phyloP scores from a whole-genome alignment of 768 basidiomycete species.

The Auriscalpium vulgare region DNA sequence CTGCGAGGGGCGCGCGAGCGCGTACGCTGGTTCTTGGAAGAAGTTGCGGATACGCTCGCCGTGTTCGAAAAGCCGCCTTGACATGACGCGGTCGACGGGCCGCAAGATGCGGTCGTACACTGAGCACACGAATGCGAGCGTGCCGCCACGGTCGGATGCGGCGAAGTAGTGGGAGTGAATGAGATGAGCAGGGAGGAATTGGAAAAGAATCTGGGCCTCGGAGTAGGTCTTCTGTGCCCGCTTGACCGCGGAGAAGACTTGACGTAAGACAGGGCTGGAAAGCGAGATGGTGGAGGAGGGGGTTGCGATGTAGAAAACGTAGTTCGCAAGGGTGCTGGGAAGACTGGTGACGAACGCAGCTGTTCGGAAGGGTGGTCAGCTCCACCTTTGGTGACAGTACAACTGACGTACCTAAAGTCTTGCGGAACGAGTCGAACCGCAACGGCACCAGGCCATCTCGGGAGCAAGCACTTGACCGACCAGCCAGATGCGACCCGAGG shows the following conservation, averaged over 20 bases:
- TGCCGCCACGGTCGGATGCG: constrained; percentile 30
- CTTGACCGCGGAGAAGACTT: constrained; percentile 56
- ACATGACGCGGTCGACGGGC: constrained; percentile 52
- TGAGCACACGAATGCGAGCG: constrained; percentile 48
- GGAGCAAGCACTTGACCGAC: constrained; percentile 36
- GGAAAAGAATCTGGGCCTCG: constrained; percentile 49
- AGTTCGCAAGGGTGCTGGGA: constrained; percentile 27
- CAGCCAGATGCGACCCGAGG: constrained; percentile 49
- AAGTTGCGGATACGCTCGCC: constrained; percentile 35
- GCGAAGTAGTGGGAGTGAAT: constrained; percentile 41
- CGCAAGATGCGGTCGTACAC: constrained; percentile 67
- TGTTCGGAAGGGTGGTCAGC: constrained; percentile 18
- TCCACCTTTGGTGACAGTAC: background rate
- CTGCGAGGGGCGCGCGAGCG: constrained; percentile 41
- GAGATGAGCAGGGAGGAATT: constrained; percentile 65
- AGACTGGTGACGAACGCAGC: constrained; percentile 44
- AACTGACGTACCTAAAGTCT: constrained; percentile 43
- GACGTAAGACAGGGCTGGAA: constrained; percentile 58
- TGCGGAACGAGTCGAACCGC: constrained; percentile 65
- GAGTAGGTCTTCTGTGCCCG: constrained; percentile 42
- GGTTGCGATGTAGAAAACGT: constrained; percentile 64
- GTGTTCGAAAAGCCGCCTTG: constrained; percentile 39
- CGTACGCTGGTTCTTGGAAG: constrained; percentile 60
- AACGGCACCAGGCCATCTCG: constrained; percentile 55
- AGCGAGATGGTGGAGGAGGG: constrained; percentile 55